These are phyloP conservation scores for Hibiscus trionum DNA, from an alignment of 345 rosid genomes.

Conservation along the genomic window DNA sequence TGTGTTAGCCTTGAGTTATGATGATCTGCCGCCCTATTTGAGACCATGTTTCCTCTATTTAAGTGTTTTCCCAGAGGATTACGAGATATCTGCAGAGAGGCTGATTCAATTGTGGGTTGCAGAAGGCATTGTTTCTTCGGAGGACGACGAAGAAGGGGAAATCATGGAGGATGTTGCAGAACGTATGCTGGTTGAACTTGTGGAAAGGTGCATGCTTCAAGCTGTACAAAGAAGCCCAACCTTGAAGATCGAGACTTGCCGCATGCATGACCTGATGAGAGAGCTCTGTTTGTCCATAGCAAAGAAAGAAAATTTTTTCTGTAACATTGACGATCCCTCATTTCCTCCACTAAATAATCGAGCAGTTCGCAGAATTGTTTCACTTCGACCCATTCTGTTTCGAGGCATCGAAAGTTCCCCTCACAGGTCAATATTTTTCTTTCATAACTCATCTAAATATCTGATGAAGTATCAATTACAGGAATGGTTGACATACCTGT, in stretches of 20 bases:
- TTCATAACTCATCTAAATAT: too few relatives aligned
- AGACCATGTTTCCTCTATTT: not conserved
- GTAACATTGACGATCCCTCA: not conserved
- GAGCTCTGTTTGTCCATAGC: constrained; percentile 20
- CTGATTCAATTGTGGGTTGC: not conserved
- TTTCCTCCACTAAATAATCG: not conserved
- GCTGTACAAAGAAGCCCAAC: not conserved
- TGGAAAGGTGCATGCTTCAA: not conserved
- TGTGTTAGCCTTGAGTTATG: not conserved
- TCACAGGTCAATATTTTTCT: not conserved
- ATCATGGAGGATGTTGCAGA: not conserved
- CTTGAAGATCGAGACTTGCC: not conserved
- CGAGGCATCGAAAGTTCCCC: not conserved
- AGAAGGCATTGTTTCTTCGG: not conserved
- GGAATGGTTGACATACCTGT: constrained; percentile 1
- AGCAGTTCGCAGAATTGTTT: not conserved
- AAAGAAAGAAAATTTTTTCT: not conserved
- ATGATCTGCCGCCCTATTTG: not conserved
- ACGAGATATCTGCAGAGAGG: not conserved
- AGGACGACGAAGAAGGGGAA: not conserved
- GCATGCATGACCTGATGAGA: constrained; percentile 20
- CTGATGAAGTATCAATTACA: too few relatives aligned
- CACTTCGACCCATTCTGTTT: not conserved
- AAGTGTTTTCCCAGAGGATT: not conserved
- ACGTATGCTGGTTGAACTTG: not conserved